These are phyloP conservation scores for Rubus parviflorus DNA, from an alignment of 306 rosid species.

Conservation along the genomic window DNA sequence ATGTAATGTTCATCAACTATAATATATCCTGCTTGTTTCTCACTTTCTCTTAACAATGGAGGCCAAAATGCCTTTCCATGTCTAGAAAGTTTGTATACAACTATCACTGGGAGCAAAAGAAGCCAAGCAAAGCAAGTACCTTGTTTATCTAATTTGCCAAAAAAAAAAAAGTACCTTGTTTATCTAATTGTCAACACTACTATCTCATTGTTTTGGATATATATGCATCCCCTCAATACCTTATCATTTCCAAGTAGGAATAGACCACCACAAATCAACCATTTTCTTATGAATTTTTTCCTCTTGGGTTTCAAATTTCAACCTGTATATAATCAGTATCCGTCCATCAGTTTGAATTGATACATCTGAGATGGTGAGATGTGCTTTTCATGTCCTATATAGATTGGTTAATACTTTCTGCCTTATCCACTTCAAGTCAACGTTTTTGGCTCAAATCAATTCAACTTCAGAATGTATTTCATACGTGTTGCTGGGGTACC, in stretches of 20 bases:
- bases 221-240: neutral
- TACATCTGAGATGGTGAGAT: neutral
- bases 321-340: neutral
- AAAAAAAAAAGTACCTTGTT: no score
- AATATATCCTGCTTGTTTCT: neutral
- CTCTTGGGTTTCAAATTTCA: neutral
- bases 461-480: neutral
- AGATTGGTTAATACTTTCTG: neutral
- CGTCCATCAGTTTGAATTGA: neutral
- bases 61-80: neutral
- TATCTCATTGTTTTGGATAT: neutral
- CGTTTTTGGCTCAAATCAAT: neutral
- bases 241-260: neutral
- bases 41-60: neutral
- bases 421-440: neutral
- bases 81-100: neutral
- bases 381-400: neutral
- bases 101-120: neutral
- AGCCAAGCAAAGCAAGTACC: neutral
- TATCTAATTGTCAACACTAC: neutral
- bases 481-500: neutral
- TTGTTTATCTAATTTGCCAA: no score
- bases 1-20: neutral
- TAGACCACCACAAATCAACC: neutral
- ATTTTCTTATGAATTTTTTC: neutral